Base-by-base conservation (phyloP, 768 basidiomycete genomes). In the Mycena alexandri region DNA sequence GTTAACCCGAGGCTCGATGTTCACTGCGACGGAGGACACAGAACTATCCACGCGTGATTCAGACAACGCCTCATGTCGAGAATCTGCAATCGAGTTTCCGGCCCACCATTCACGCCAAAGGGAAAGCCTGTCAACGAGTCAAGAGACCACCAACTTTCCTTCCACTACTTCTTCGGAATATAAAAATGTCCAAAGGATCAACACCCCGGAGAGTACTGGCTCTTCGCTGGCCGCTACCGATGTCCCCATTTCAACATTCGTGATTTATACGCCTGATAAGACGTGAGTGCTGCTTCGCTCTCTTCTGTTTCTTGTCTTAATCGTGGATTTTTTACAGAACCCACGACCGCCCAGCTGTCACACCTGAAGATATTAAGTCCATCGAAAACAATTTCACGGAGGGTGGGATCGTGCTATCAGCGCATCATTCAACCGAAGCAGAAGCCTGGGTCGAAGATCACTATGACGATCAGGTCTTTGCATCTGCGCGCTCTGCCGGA, bases 391-490 rank as follows among this genome's bases (percentile, higher is more conserved):
- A 29, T n/a, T 60, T 60, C 50, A 3, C 47, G n/a, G 58, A 60
- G 4, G 58, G 58, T 17, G 58, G 58, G 24, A 16, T 36, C 29
- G 21, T 60, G 3, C 34, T 60, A 7, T 51, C 62, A 6, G 13
- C 13, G 9, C 62, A 63, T 38, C 25, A 17, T 5, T 34, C 62
- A 13, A 36, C 41, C 43, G 6, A 29, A 16, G 62, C 54, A 6
- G 62, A 56, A 63, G 54, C 44, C 2, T 63, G 62, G 62, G 46
- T 63, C 0, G 62, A 63, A 41, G 44, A 24, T 13, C 62, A 63
- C 46, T 63, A 63, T 36, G 34, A 56, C 12, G 53, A 56, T 9
- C 34, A n/a, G 1, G 34, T 41, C 5, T 21, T 63, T 24, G 36
- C 47, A n/a, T 48, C 54, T n/a, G 17, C 22, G 21, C 53, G 62